Evolutionary conservation across 179 eudicot genomes (phyloP).

Genomic region (Silene vulgaris): DNA sequence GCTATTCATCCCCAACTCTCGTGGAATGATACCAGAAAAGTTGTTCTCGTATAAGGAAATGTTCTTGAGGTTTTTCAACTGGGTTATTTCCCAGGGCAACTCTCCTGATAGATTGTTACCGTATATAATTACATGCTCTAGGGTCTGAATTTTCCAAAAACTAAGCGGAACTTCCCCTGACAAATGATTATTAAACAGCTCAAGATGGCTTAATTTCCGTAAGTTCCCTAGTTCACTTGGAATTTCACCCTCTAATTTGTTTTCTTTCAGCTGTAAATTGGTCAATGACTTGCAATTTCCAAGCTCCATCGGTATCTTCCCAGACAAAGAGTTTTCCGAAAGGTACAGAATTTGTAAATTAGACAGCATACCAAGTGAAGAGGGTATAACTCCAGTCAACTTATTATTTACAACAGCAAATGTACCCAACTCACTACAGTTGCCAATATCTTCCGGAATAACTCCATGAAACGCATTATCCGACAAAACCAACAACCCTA

Average conservation of each 20-base stretch:
- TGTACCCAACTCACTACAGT: slow-evolving; percentile 42
- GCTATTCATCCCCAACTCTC: slow-evolving; percentile 47
- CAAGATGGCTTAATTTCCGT: slow-evolving; percentile 32
- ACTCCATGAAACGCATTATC: slow-evolving; percentile 44
- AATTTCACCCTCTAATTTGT: slow-evolving; percentile 50
- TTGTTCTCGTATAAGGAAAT: slow-evolving; percentile 48
- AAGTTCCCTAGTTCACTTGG: slow-evolving; percentile 51
- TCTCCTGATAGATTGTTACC: slow-evolving; percentile 49
- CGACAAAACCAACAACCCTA: slow-evolving; percentile 41
- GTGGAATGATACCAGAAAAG: slow-evolving; percentile 58
- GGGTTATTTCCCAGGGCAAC: slow-evolving; percentile 44
- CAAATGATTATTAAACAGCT: slow-evolving; percentile 40
- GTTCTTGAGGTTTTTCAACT: slow-evolving; percentile 42
- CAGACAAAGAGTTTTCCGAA: slow-evolving; percentile 43
- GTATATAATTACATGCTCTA: slow-evolving; percentile 44
- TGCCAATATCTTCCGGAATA: slow-evolving; percentile 50
- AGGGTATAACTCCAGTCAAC: slow-evolving; percentile 55
- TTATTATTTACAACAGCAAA: slow-evolving; percentile 44
- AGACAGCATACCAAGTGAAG: slow-evolving; percentile 51
- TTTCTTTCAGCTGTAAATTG: slow-evolving; percentile 38
- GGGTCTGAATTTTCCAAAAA: slow-evolving; percentile 55
- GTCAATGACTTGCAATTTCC: slow-evolving; percentile 48
- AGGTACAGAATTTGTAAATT: slow-evolving; percentile 40
- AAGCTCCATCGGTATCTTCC: slow-evolving; percentile 59
- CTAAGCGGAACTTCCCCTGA: slow-evolving; percentile 51